Percentiles rank a stretch among this genome's conserved stretches.
phyloP scores from a whole-genome alignment of 75 land plant genomes.

The Sequoiadendron giganteum region DNA sequence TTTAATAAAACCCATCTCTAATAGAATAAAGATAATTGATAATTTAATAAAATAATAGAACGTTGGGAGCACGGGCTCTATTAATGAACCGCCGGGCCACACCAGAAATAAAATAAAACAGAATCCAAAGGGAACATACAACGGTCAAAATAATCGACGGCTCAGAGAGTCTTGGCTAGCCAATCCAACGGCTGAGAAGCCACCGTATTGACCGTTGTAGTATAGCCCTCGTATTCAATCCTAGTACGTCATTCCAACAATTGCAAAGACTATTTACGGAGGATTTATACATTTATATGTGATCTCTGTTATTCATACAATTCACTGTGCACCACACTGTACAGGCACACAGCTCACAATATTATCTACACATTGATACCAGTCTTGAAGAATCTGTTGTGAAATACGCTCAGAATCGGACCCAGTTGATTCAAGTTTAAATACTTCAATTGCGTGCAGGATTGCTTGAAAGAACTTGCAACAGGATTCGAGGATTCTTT shows the following conservation, averaged over 20 bases:
- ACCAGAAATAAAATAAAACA: not conserved
- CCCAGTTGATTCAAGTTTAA: not conserved
- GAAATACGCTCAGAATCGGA: not conserved
- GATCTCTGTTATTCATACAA: not conserved
- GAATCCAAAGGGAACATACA: not conserved
- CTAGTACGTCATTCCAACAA: not conserved
- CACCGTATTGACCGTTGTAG: constrained; percentile 4
- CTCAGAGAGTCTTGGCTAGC: not conserved
- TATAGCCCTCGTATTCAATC: not conserved
- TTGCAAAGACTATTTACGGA: not conserved
- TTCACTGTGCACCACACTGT: not conserved
- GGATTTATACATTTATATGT: not conserved
- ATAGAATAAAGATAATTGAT: no score
- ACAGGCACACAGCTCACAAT: not conserved
- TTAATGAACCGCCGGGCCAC: no score
- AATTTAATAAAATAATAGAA: no score
- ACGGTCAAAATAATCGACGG: not conserved
- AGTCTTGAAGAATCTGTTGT: not conserved
- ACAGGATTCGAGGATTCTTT: not conserved
- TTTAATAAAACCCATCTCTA: no score
- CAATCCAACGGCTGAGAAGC: not conserved
- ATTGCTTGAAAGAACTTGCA: not conserved
- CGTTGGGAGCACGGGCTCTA: no score
- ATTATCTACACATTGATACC: not conserved
- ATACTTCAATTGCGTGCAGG: not conserved